Evolutionary conservation across 2,329 filamentous ascomycete genomes (phyloP).

Genomic region (Fusarium goolgardi): DNA sequence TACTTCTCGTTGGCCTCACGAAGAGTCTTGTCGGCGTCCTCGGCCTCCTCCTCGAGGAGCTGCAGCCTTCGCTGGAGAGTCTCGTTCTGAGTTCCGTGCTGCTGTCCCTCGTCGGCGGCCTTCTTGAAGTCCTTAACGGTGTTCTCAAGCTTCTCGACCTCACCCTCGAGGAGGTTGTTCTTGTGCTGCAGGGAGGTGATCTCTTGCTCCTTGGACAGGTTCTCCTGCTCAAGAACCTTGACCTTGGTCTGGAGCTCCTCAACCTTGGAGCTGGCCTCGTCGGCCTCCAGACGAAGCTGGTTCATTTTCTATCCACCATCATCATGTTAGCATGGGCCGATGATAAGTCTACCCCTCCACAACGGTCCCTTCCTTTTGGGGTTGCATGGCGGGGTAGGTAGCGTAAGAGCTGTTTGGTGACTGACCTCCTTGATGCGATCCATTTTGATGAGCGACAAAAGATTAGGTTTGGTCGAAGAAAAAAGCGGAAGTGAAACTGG

Average conservation of each 20-base stretch:
- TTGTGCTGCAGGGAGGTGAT: slow-evolving; percentile 97
- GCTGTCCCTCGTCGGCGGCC: slow-evolving; percentile 83
- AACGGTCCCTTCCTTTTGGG: slow-evolving; percentile 44
- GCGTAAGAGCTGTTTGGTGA: slow-evolving; percentile 45
- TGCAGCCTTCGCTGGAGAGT: slow-evolving; percentile 90
- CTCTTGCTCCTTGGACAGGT: slow-evolving; percentile 95
- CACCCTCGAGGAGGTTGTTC: slow-evolving; percentile 87
- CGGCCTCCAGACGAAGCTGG: slow-evolving; percentile 92
- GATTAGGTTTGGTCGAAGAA: slow-evolving; percentile 19
- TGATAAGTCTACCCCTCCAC: slow-evolving; percentile 48
- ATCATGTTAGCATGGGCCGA: slow-evolving; percentile 44
- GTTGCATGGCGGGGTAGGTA: slow-evolving; percentile 51
- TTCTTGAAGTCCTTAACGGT: slow-evolving; percentile 89
- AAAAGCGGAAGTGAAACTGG: slow-evolving; percentile 34
- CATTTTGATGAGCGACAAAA: slow-evolving; percentile 63
- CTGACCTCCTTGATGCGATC: slow-evolving; percentile 91
- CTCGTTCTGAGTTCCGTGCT: slow-evolving; percentile 90
- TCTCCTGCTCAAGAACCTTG: slow-evolving; percentile 94
- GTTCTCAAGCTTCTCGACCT: slow-evolving; percentile 92
- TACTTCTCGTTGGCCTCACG: slow-evolving; percentile 99
- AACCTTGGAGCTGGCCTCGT: slow-evolving; percentile 82
- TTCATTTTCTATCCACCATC: slow-evolving; percentile 81
- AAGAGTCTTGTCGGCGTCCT: slow-evolving; percentile 94
- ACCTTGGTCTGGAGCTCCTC: slow-evolving; percentile 90
- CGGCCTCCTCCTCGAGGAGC: slow-evolving; percentile 97